Evolutionary conservation across 805 yeast genomes (phyloP), one percentile per base, ranked within the genome.

Genomic region (Deakozyma indianensis): DNA sequence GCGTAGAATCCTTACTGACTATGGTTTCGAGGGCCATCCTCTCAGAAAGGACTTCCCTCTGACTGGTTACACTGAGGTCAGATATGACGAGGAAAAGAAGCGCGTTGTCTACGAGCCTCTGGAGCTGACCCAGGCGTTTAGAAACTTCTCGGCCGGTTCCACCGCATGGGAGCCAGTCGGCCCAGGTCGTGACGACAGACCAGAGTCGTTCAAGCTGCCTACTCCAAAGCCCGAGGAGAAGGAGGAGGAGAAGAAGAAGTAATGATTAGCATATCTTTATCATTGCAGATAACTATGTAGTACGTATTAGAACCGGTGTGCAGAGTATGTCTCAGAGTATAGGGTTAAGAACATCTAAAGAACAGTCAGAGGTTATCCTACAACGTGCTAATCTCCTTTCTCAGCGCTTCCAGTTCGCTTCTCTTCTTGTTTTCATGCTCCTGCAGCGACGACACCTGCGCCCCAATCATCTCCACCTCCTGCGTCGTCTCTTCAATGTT

Each of bases 161-260:
- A 77, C 90, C 25, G 86, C 82, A 42, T 85, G 94, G 92, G 94
- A 85, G 63, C 94, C 82, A 54, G 90, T 84, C 54, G 95, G 95
- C 47, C 81, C 79, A 18, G 95, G 95, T 57, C 71, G 75, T 50
- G 94, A 85, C 62, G 76, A 71, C 53, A 77, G 90, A 22, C 95
- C 95, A 4, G 87, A 79, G 50, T 64, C 75, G 35, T 85, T 84
- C 73, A 80, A 80, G 62, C 75, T 85, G 57, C 95, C 95, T 44
- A 72, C 78, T 43, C 94, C 94, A 24, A 77, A 75, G 63, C 85
- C 86, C 9, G 94, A 82, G 62, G 77, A 73, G 51, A 66, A 68
- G 45, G 71, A 71, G 48, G 69, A 59, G 50, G 59, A 65, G 55
- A 63, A 68, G 59, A 58, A 66, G 50, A 56, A 57, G 48, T n/a